These are phyloP conservation scores for Aphanomyces stellatus DNA, from an alignment of 352 stramenopile genomes.

Conservation along the genomic window DNA sequence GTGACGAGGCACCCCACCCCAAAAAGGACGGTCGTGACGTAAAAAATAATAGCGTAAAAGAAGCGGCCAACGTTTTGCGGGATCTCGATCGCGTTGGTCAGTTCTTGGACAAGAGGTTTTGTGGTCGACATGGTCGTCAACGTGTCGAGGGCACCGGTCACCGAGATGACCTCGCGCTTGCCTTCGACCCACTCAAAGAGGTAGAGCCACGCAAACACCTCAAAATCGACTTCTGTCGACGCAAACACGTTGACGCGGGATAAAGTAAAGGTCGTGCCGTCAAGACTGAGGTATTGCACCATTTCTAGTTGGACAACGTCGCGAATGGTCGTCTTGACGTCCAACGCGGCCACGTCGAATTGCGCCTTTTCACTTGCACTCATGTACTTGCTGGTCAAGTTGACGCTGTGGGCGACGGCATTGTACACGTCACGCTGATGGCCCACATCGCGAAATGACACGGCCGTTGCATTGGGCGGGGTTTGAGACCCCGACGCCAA, in stretches of 20 bases:
- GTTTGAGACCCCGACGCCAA: no score
- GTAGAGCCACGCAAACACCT: conserved; percentile 7
- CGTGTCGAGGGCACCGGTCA: neutral
- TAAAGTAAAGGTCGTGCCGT: no score
- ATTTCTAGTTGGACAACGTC: no score
- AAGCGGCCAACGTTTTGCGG: conserved; percentile 7
- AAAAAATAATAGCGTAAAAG: neutral
- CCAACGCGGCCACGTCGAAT: no score
- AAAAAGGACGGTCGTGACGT: neutral
- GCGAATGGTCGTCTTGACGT: no score
- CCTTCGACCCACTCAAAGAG: conserved; percentile 6
- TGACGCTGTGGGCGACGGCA: no score
- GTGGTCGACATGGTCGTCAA: neutral
- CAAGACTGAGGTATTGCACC: no score
- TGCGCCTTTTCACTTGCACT: neutral
- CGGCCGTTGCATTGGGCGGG: no score
- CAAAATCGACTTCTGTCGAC: neutral
- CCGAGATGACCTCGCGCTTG: neutral
- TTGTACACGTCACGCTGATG: no score
- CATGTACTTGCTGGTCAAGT: neutral
- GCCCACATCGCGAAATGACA: no score
- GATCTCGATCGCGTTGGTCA: conserved; percentile 1
- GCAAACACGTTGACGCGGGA: neutral
- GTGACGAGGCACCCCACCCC: neutral
- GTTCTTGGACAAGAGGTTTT: neutral